A percentile compares a stretch with the other conserved stretches of the same genome.
Conservation (phyloP, 768 basidiomycete genomes). For the Agaricus subrufescens region DNA sequence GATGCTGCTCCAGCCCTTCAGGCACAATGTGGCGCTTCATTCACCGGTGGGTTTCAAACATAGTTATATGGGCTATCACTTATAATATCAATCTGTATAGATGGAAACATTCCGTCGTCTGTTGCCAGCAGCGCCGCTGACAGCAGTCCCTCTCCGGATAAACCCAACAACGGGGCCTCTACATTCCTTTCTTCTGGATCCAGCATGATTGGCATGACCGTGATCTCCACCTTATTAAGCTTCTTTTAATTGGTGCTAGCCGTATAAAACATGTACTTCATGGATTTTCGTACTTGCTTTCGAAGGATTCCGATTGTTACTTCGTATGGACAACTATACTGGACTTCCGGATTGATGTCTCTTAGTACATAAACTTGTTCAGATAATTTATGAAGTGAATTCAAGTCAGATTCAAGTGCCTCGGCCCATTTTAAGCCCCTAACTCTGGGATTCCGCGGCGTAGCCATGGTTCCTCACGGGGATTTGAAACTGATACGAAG, state of each 20-base stretch:
- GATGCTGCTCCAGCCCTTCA: conserved; percentile 24
- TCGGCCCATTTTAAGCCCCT: too few species aligned
- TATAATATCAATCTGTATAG: conserved; percentile 17
- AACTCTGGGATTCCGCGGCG: too few species aligned
- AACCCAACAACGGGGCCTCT: not conserved
- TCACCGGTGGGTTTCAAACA: conserved; percentile 38
- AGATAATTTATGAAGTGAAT: too few species aligned
- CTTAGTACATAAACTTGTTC: not conserved
- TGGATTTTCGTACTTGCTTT: not conserved
- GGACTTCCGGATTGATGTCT: not conserved
- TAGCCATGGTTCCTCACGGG: too few species aligned
- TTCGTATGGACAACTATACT: not conserved
- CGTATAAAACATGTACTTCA: not conserved
- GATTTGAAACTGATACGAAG: too few species aligned
- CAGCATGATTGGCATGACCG: conserved; percentile 5
- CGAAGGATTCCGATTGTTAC: not conserved
- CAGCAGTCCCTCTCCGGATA: not conserved
- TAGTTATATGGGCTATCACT: not conserved
- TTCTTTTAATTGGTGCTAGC: not conserved
- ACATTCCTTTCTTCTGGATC: conserved; percentile 2
- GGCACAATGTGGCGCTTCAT: conserved; percentile 44
- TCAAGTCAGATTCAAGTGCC: too few species aligned
- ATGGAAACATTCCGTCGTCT: conserved; percentile 31
- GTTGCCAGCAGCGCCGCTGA: conserved; percentile 28
- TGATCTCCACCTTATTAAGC: conserved; percentile 5